Evolutionary conservation across 2,329 filamentous ascomycete genomes (phyloP).

Genomic region (Neoarthrinium moseri): DNA sequence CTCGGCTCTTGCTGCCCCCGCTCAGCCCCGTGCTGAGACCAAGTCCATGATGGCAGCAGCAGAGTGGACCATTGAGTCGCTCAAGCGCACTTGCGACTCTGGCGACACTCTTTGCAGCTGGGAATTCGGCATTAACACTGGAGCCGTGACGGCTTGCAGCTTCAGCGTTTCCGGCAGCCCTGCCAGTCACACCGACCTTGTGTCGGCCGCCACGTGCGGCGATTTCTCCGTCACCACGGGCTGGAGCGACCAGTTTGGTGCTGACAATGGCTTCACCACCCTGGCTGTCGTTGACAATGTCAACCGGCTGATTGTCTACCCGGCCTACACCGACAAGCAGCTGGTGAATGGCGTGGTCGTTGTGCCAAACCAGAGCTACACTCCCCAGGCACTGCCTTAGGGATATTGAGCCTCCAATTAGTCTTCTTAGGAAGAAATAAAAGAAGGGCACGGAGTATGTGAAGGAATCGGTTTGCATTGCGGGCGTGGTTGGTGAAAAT

Average conservation of each 20-base stretch:
- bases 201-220: slow-evolving; percentile 40
- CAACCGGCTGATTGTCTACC: slow-evolving; percentile 46
- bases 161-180: slow-evolving; percentile 32
- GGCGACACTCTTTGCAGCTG: slow-evolving; percentile 36
- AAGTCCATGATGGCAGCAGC: slow-evolving; percentile 18
- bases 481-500: no score
- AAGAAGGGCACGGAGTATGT: no score
- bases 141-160: slow-evolving; percentile 30
- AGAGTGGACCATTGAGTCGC: slow-evolving; percentile 38
- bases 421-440: no score
- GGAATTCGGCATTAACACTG: slow-evolving; percentile 39
- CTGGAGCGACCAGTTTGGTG: slow-evolving; percentile 57
- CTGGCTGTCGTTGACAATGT: slow-evolving; percentile 47
- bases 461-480: no score
- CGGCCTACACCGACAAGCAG: slow-evolving; percentile 52
- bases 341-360: slow-evolving; percentile 8
- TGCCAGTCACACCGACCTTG: slow-evolving; percentile 35
- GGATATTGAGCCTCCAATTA: no score
- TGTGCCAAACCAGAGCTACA: slow-evolving; percentile 12
- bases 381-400: slow-evolving; percentile 6
- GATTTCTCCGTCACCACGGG: slow-evolving; percentile 50
- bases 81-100: slow-evolving; percentile 37
- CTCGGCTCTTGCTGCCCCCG: slow-evolving; percentile 7
- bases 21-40: neutral
- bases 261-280: slow-evolving; percentile 52